Evolutionary conservation across 164 flowering plant species (phyloP).

Genomic region (Piper betle): DNA sequence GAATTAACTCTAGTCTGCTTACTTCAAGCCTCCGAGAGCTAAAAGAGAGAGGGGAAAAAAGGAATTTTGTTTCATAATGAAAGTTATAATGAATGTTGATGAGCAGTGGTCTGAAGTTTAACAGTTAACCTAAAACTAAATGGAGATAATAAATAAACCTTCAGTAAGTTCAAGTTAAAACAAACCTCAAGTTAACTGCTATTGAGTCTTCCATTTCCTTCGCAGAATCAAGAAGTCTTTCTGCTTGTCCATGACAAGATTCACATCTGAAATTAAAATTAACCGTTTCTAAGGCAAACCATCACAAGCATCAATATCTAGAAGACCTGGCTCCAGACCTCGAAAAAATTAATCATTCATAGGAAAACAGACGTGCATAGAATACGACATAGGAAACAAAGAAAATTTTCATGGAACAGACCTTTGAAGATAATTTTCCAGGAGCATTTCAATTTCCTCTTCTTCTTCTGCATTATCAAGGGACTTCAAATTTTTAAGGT

Average conservation of each 20-base stretch:
- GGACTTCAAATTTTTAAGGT: background rate
- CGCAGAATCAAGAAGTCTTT: slow-evolving; percentile 96
- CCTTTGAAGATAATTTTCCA: slow-evolving; percentile 97
- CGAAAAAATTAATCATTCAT: background rate
- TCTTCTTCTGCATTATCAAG: slow-evolving; percentile 70
- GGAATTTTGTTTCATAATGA: no score
- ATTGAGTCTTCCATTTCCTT: slow-evolving; percentile 99
- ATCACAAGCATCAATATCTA: background rate
- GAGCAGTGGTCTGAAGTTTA: no score
- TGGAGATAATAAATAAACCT: background rate
- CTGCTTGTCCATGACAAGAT: slow-evolving; percentile 73
- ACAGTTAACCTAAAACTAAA: no score
- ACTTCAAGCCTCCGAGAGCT: slow-evolving; percentile 97
- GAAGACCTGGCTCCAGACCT: background rate
- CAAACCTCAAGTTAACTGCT: slow-evolving; percentile 84
- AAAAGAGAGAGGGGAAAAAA: slow-evolving; percentile 13
- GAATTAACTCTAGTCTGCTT: slow-evolving; percentile 78
- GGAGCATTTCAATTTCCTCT: slow-evolving; percentile 98
- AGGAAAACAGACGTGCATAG: background rate
- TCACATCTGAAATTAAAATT: no score
- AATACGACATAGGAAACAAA: no score
- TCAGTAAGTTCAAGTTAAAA: background rate
- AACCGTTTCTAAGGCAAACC: background rate
- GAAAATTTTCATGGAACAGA: slow-evolving; percentile 4
- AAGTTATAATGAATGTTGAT: no score